Conservation (phyloP, 768 basidiomycete species). For the Lactarius sp. region DNA sequence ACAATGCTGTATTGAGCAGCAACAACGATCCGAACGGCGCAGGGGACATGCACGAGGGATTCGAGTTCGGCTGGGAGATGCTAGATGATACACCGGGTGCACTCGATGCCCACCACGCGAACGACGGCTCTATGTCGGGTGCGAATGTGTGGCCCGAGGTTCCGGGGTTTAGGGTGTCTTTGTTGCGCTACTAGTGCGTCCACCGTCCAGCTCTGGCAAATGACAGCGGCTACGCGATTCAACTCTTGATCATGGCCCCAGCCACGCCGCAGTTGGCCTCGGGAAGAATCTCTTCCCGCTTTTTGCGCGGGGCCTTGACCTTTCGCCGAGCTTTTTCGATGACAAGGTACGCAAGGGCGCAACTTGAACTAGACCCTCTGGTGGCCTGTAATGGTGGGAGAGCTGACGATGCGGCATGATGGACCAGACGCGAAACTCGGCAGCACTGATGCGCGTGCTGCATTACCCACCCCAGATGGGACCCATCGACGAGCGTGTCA, state of each 20-base stretch:
- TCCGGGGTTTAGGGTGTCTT: constrained; percentile 54
- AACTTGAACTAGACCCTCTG: not conserved
- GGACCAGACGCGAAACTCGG: constrained; percentile 51
- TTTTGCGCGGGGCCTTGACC: constrained; percentile 61
- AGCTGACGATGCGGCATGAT: not conserved
- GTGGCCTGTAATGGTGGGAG: not conserved
- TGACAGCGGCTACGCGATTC: not conserved
- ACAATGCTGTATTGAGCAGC: constrained; percentile 61
- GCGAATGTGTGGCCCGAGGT: constrained; percentile 76
- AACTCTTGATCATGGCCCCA: constrained; percentile 26
- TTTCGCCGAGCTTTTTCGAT: constrained; percentile 57
- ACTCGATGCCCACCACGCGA: constrained; percentile 30
- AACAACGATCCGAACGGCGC: constrained; percentile 70
- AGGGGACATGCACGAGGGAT: constrained; percentile 92
- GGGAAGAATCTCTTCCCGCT: constrained; percentile 61
- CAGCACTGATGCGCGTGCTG: constrained; percentile 60
- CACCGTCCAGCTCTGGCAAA: not conserved
- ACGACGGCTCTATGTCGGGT: constrained; percentile 58
- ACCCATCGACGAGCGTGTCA: constrained; percentile 54
- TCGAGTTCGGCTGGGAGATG: constrained; percentile 78
- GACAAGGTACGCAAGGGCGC: constrained; percentile 48
- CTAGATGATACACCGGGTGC: constrained; percentile 30
- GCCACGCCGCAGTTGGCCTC: constrained; percentile 48
- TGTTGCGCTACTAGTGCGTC: constrained; percentile 63
- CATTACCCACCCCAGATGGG: constrained; percentile 75